Evolutionary conservation across 805 yeast species (phyloP), one percentile per base, ranked within the genome.

Genomic region (Ogataea allantospora): DNA sequence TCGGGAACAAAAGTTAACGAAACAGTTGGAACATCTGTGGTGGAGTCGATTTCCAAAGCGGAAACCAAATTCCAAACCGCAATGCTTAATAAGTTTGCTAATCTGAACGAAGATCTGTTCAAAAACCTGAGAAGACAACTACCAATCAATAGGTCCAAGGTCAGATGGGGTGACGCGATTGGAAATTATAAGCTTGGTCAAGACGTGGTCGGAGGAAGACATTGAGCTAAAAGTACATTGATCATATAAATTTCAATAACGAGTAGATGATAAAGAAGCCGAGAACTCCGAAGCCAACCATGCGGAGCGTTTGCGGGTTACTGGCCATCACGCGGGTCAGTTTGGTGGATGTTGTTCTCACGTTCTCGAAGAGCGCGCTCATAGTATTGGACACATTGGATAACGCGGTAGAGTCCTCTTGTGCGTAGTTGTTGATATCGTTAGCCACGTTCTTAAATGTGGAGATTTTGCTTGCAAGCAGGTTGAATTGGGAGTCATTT

Each of bases 81-180:
- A 30, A 64, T 89, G 39, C 75, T 84, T 51, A 70, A 66, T 40
- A 71, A 82, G 43, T 84, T 91, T 53, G 67, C 73, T 20, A 75
- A 77, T 19, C 71, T 91, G 56, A 91, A 91, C 60, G 95, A 88
- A 47, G 71, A 71, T 36, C 75, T 79, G 46, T 91, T 93, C 68
- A 93, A 91, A 65, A 73, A 75, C 43, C 72, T 91, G 51, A 77
- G 99, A 65, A 81, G 99, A 62, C 87, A 87, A 59, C 70, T 91
- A 46, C 99, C 99, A 6, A 81, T 91, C 14, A 91, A 95, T 14
- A 75, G 96, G 57, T 76, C 95, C 12, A 88, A 84, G 59, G 83
- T 91, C 54, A 86, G 87, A 59, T 91, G 99, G 99, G 96, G 95
- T 20, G 85, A 78, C 55, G 87, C 96, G 8, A 86, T 88, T 51